Evolutionary conservation across 2,329 filamentous ascomycete species (phyloP), one percentile per base, ranked within the genome.

Genomic region (Alternaria sp.): DNA sequence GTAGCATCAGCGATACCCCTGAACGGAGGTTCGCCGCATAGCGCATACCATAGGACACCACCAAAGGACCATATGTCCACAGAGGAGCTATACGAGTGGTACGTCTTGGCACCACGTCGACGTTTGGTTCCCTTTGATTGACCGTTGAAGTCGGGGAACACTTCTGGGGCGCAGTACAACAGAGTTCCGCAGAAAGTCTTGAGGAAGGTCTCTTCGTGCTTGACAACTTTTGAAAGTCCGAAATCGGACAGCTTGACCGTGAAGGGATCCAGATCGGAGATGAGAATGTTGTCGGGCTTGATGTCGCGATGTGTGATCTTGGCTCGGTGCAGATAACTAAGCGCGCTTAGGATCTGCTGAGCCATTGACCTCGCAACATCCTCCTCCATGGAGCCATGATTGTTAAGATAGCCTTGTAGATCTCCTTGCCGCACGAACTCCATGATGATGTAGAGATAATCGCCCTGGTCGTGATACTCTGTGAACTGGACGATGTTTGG

Each of bases 241-340:
- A 99, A 99, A 77, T 99, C 96, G 0, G 96, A 97, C 14, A 99
- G 84, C 80, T 99, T 98, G 71, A 98, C 91, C 14, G 88, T 85
- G 53, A 97, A 87, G 0, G 94, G 94, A 6, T 90, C 84, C 10
- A 88, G 78, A 1, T 89, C 90, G 11, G 89, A 85, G 69, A 98
- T 92, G 44, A 99, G 85, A 64, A 99, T 97, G 75, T 99, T 99
- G 83, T 99, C 96, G 0, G 96, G 96, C 78, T 99, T 99, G 75
- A 99, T 94, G 79, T 99, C 96, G n/a, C 96, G 91, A 81, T 99
- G 96, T 0, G 95, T 98, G 71, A 99, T 97, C 75, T 91, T 93
- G 72, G 92, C 90, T 57, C 86, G 84, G 79, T 99, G 96, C 9
- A 99, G 85, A 78, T 99, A 97, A 28, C 89, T 89, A 56, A 99